These are phyloP conservation scores for Eucalyptus marginata DNA, from an alignment of 345 rosid genomes.

Conservation along the genomic window DNA sequence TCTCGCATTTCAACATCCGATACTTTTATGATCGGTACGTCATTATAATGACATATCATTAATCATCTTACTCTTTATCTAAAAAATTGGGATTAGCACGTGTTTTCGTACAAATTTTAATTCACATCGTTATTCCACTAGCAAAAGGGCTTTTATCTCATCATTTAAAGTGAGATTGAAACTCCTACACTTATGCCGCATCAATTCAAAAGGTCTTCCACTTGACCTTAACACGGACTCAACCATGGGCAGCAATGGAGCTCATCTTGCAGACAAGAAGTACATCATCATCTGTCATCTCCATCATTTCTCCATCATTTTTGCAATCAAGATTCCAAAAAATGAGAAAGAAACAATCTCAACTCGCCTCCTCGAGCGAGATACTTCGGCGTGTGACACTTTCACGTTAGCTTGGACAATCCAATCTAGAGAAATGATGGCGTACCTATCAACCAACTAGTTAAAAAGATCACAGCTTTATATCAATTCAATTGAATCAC, in stretches of 20 bases:
- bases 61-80: too few species aligned
- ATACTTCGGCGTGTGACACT: not conserved
- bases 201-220: not conserved
- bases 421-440: too few species aligned
- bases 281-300: not conserved
- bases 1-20: not conserved
- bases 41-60: too few species aligned
- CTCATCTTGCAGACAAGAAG: not conserved
- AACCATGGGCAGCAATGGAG: not conserved
- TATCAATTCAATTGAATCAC: not conserved
- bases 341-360: not conserved
- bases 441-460: not conserved
- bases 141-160: not conserved
- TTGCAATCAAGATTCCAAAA: not conserved
- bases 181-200: rapidly evolving
- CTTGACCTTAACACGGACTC: not conserved
- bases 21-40: not conserved
- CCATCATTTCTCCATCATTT: not conserved
- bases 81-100: too few species aligned
- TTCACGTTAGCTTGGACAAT: not conserved
- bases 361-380: not conserved
- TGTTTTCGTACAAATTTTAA: not conserved
- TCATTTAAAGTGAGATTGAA: not conserved
- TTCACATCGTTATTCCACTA: too few species aligned
- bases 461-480: not conserved